A percentile compares a stretch with the other conserved stretches of the same genome.
Evolutionary conservation across 805 yeast genomes (phyloP).

Genomic region (Pichia eremophila): DNA sequence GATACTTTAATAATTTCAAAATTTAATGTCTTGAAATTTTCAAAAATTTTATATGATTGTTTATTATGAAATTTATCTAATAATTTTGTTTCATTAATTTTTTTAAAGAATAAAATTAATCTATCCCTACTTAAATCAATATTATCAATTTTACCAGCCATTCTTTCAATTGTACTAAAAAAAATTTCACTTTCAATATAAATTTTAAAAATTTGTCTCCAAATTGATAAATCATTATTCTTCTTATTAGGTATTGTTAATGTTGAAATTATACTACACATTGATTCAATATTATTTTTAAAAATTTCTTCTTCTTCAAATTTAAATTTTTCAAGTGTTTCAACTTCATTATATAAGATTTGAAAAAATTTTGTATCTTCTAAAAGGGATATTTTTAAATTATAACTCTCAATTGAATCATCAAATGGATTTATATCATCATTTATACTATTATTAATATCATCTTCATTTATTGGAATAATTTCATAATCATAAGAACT

Average conservation of each 20-base stretch:
- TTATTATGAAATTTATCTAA: constrained; percentile 37
- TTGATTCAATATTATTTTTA: constrained; percentile 31
- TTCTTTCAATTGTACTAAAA: constrained; percentile 33
- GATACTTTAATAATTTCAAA: constrained; percentile 44
- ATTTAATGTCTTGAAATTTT: constrained; percentile 44
- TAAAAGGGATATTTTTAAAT: constrained; percentile 30
- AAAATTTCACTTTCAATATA: constrained; percentile 62
- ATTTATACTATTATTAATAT: not conserved
- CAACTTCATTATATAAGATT: constrained; percentile 46
- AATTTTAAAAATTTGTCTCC: constrained; percentile 60
- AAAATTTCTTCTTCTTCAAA: constrained; percentile 34
- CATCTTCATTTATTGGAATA: not conserved
- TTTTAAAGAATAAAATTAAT: constrained; percentile 31
- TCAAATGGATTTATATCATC: constrained; percentile 18
- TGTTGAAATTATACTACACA: constrained; percentile 32
- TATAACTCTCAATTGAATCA: constrained; percentile 13
- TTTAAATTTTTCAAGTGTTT: constrained; percentile 37
- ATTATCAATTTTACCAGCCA: constrained; percentile 32
- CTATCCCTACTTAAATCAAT: constrained; percentile 37
- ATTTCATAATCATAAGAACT: constrained; percentile 15
- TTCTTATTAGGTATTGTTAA: constrained; percentile 33
- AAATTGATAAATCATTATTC: constrained; percentile 48
- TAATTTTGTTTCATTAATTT: constrained; percentile 30
- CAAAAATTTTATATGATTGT: constrained; percentile 35
- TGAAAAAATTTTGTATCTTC: constrained; percentile 54